A percentile compares a stretch with the other conserved stretches of the same genome.
Conservation (phyloP, 2,329 filamentous ascomycete species). For the Shiraia sp. region DNA sequence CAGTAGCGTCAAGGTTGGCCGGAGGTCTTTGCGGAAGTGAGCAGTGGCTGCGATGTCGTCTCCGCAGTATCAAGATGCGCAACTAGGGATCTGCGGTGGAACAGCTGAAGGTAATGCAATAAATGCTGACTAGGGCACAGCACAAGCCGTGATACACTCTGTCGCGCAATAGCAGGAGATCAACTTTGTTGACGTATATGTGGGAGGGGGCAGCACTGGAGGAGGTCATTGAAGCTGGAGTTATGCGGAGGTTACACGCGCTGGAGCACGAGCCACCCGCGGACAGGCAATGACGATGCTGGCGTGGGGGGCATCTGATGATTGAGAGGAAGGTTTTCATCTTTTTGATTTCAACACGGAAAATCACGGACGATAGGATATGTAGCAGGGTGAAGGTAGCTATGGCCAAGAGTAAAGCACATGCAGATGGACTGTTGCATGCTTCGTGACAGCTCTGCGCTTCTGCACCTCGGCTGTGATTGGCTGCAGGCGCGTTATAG, state of each 20-base stretch:
- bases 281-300: conserved; percentile 12
- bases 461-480: no score
- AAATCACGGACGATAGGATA: not conserved
- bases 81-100: conserved; percentile 1
- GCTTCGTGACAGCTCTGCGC: no score
- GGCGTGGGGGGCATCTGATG: conserved; percentile 1
- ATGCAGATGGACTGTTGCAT: no score
- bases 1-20: not conserved
- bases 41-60: not conserved
- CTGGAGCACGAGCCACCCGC: conserved; percentile 22
- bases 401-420: no score
- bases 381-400: no score
- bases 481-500: no score
- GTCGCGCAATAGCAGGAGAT: conserved; percentile 13
- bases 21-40: not conserved
- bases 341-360: not conserved
- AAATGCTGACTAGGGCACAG: conserved; percentile 1
- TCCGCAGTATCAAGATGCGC: not conserved
- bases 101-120: conserved; percentile 4
- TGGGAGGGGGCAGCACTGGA: conserved; percentile 8
- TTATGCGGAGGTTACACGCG: conserved; percentile 15
- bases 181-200: conserved; percentile 5
- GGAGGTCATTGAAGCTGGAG: conserved; percentile 6
- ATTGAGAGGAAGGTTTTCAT: not conserved
- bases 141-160: conserved; percentile 6